These are phyloP conservation scores for Lasiosphaeria ovina DNA, from an alignment of 495 filamentous ascomycete species.

Conservation along the genomic window DNA sequence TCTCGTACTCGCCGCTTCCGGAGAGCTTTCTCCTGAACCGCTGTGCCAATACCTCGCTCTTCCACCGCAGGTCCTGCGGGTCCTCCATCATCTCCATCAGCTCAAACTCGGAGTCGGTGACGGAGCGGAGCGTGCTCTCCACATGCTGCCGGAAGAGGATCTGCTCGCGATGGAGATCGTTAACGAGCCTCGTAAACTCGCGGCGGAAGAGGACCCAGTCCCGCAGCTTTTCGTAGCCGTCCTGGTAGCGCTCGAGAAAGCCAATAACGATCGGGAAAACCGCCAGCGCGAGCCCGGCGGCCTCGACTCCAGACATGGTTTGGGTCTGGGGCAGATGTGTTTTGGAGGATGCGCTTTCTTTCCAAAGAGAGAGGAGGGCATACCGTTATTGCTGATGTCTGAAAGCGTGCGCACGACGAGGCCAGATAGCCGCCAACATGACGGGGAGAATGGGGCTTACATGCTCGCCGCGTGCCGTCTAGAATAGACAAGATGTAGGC, in stretches of 20 bases:
- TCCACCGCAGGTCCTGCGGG: neutral
- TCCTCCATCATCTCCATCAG: constrained; percentile 4
- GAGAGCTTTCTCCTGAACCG: neutral
- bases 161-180: constrained; percentile 2
- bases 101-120: constrained; percentile 5
- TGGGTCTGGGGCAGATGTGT: too few species aligned
- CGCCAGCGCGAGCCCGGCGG: neutral
- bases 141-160: constrained; percentile 1
- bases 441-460: too few species aligned
- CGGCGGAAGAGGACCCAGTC: constrained; percentile 3
- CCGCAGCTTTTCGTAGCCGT: neutral
- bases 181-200: constrained; percentile 1
- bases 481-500: too few species aligned
- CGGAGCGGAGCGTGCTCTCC: neutral
- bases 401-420: too few species aligned
- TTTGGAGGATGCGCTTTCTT: too few species aligned
- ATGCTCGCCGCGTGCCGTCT: too few species aligned
- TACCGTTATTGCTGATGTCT: too few species aligned
- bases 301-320: constrained; percentile 3
- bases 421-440: too few species aligned
- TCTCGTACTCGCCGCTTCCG: neutral
- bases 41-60: neutral
- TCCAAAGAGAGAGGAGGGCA: too few species aligned
- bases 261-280: constrained; percentile 1
- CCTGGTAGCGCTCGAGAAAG: neutral